phyloP scores from a whole-genome alignment of 2,329 filamentous ascomycete genomes.

The Colletotrichum sp. region DNA sequence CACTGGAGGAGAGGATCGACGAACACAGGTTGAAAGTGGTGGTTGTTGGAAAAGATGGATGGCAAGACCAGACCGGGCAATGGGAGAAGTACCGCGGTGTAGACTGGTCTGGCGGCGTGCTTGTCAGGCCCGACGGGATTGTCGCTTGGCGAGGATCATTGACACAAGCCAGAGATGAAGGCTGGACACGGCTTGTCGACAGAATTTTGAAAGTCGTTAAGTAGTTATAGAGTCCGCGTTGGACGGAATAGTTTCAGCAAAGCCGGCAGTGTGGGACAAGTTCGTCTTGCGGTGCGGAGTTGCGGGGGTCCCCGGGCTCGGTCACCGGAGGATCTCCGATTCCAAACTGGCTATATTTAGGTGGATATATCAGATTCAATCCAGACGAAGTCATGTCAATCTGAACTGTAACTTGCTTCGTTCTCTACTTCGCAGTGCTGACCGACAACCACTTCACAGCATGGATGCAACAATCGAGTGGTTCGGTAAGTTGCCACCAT shows the following conservation, averaged over 20 bases:
- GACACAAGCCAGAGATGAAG: not conserved
- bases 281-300: not conserved
- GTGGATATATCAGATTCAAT: not conserved
- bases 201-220: not conserved
- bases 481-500: not conserved
- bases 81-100: not conserved
- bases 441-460: not conserved
- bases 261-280: not conserved
- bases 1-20: not conserved
- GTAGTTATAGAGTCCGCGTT: fast-evolving
- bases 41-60: not conserved
- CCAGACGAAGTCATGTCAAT: not conserved
- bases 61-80: not conserved
- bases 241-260: not conserved
- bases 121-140: not conserved
- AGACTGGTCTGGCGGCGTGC: not conserved
- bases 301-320: not conserved
- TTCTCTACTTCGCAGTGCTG: not conserved
- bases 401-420: not conserved
- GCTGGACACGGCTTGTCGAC: not conserved
- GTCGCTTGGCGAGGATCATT: not conserved
- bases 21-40: not conserved
- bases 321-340: not conserved
- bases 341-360: not conserved
- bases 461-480: not conserved